A percentile compares a stretch with the other conserved stretches of the same genome.
phyloP scores from a whole-genome alignment of 1,139 yeast genomes.

The Suhomyces panamericanus region DNA sequence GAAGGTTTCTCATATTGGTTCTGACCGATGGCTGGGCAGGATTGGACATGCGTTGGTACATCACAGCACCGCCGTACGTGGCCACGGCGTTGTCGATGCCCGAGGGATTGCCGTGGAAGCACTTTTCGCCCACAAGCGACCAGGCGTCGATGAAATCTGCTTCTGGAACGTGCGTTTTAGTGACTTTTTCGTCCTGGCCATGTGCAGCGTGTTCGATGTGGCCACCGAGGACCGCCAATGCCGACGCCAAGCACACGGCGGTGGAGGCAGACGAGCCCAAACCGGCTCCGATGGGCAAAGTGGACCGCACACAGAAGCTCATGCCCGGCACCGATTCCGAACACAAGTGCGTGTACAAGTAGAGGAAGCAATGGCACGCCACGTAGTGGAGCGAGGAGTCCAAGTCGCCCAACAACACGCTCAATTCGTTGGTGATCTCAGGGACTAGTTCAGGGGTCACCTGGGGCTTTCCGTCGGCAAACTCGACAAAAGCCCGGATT shows the following conservation, averaged over 20 bases:
- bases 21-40: constrained; percentile 58
- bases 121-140: constrained; percentile 92
- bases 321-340: constrained; percentile 46
- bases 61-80: constrained; percentile 92
- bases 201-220: constrained; percentile 43
- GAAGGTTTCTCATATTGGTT: constrained; percentile 69
- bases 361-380: constrained; percentile 86
- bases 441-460: constrained; percentile 60
- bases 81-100: constrained; percentile 98
- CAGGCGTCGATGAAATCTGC: constrained; percentile 72
- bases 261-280: constrained; percentile 93
- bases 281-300: constrained; percentile 96
- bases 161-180: constrained; percentile 39
- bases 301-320: constrained; percentile 70
- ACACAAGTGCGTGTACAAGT: constrained; percentile 66
- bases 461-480: constrained; percentile 34
- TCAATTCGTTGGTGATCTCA: constrained; percentile 53
- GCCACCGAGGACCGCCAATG: constrained; percentile 64
- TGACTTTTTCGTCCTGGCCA: constrained; percentile 28
- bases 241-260: constrained; percentile 81
- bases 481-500: constrained; percentile 26
- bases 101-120: constrained; percentile 95
- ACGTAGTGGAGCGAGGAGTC: constrained; percentile 63
- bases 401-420: constrained; percentile 45
- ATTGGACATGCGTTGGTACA: constrained; percentile 67